phyloP scores from a whole-genome alignment of 2,329 filamentous ascomycete genomes.

The Pyrenophora teres region DNA sequence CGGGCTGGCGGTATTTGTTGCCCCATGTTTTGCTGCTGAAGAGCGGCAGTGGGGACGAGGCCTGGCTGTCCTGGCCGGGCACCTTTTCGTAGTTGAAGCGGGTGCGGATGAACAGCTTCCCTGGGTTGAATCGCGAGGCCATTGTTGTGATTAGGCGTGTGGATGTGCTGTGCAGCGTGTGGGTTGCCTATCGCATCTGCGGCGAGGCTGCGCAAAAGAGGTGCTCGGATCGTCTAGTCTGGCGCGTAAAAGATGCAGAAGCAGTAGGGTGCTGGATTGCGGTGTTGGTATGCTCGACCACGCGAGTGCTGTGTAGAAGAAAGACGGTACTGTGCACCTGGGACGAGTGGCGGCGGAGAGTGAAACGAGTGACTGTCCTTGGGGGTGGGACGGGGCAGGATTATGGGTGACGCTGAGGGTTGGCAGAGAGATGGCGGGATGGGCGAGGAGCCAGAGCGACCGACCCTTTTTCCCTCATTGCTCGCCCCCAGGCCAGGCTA shows the following conservation, averaged over 20 bases:
- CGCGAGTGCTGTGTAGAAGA: conserved; percentile 16
- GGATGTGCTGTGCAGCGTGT: conserved; percentile 20
- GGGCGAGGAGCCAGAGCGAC: conserved; percentile 16
- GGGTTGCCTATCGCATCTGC: conserved; percentile 41
- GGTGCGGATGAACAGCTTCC: conserved; percentile 51
- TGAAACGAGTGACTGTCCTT: conserved; percentile 40
- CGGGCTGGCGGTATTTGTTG: conserved; percentile 40
- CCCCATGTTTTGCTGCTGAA: conserved; percentile 47
- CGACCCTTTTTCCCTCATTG: conserved; percentile 21
- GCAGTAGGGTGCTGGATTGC: not conserved
- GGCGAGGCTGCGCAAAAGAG: conserved; percentile 19
- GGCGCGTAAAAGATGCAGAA: not conserved
- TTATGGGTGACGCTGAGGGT: conserved; percentile 15
- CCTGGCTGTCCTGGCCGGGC: conserved; percentile 49
- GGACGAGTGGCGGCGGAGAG: conserved; percentile 22
- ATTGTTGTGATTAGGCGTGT: conserved; percentile 27
- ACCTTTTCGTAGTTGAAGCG: conserved; percentile 55
- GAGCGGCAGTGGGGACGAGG: conserved; percentile 47
- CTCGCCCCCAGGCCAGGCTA: conserved; percentile 16
- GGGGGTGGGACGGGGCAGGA: conserved; percentile 17
- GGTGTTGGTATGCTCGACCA: conserved; percentile 16
- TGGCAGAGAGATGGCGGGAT: conserved; percentile 21
- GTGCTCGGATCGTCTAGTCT: conserved; percentile 5
- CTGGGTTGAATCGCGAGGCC: conserved; percentile 51
- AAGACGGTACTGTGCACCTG: conserved; percentile 5